phyloP scores from a whole-genome alignment of 305 asterid genomes.

The Fraxinus xanthoxyloides region DNA sequence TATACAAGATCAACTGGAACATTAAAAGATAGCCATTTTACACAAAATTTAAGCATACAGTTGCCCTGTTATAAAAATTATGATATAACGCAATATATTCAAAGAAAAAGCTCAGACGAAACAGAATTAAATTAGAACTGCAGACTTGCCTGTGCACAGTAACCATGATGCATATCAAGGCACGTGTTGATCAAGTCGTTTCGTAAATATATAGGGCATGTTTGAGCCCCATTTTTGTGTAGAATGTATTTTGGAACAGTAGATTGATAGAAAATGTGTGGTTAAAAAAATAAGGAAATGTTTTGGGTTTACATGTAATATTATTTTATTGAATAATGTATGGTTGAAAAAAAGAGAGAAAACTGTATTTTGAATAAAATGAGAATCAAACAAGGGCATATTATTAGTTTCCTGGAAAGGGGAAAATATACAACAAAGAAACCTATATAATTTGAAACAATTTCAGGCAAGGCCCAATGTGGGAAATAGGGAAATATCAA shows the following conservation, averaged over 20 bases:
- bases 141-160: constrained; percentile 77
- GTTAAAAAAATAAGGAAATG: no score
- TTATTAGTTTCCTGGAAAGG: constrained; percentile 11
- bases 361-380: no score
- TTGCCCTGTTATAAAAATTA: neutral
- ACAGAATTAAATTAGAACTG: neutral
- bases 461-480: no score
- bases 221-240: no score
- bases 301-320: no score
- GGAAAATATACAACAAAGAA: neutral
- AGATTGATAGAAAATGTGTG: no score
- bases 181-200: constrained; percentile 96
- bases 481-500: no score
- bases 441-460: neutral
- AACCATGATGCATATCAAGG: constrained; percentile 74
- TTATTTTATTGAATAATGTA: no score
- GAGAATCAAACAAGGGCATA: no score
- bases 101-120: neutral
- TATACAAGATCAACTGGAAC: neutral
- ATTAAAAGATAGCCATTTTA: neutral
- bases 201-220: constrained; percentile 28
- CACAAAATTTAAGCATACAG: neutral
- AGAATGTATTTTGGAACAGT: no score
- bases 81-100: no score
- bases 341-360: no score